Evolutionary conservation across 352 stramenopile species (phyloP), one percentile per base, ranked within the genome.

Genomic region (Phytophthora niederhauseri): DNA sequence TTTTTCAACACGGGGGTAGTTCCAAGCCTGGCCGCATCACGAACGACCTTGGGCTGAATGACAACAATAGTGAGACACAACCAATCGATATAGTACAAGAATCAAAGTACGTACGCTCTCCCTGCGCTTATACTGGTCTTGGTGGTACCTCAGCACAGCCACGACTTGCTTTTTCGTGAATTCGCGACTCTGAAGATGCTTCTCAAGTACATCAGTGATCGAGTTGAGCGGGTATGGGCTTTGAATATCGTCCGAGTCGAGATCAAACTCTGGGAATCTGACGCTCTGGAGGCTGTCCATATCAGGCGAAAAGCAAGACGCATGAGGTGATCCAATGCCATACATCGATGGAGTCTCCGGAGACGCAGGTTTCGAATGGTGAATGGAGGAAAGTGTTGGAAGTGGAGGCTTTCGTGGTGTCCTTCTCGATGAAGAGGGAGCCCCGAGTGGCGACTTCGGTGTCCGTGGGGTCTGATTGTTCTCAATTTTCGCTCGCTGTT

Each of bases 141-240:
- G 66, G 34, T 80, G 78, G 57, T 78, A 79, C 8, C 67, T 63
- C 0, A 89, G 34, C 31, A 79, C 70, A 15, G 76, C 81, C 11
- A 70, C 53, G 9, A 89, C 63, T 66, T 89, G 76, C 20, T 85
- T 89, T 22, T 73, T 72, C 0, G 76, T 71, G 48, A 89, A 85
- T 66, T 85, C 81, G 28, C 81, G 71, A 50, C 62, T 76, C 22
- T 82, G 74, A 34, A 89, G 53, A 57, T 89, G 81, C 50, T 70
- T 61, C 30, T 87, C 78, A 6, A 89, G 75, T 53, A 74, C 69
- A 15, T 78, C 69, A 1, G 78, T 70, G 2, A 73, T 72, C 0
- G 66, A 53, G 34, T 85, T 84, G 20, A 89, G 66, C 34, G 77
- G 76, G 3, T 83, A 73, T 2, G 63, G 45, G 58, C 46, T 65